Percentiles rank a stretch among this genome's conserved stretches.
Conservation (phyloP, 129 eudicot species). For the Chrysanthemum lavandulifolium region DNA sequence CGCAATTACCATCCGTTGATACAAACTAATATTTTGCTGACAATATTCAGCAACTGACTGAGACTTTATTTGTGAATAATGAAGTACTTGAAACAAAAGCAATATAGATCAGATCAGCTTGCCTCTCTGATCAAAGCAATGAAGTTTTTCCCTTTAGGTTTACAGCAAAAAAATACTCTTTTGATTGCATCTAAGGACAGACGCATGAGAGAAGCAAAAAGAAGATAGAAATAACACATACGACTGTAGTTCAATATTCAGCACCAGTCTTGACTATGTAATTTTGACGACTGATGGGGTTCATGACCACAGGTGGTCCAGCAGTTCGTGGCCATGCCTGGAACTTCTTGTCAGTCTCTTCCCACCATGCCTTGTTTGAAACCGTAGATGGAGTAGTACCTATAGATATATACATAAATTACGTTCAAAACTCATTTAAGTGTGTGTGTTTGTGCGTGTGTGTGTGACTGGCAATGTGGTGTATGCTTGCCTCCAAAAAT, state of each 20-base stretch:
- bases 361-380: conserved; percentile 72
- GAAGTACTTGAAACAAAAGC: conserved; percentile 11
- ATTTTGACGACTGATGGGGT: conserved; percentile 91
- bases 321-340: conserved; percentile 99
- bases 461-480: background rate
- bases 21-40: background rate
- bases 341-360: conserved; percentile 82
- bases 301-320: conserved; percentile 95
- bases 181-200: background rate
- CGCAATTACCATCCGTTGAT: background rate
- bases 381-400: conserved; percentile 83
- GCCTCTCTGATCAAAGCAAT: conserved; percentile 13
- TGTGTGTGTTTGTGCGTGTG: too few relatives aligned
- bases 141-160: conserved; percentile 1
- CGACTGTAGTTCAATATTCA: conserved; percentile 33
- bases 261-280: conserved; percentile 61
- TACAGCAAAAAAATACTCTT: conserved; percentile 16
- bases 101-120: conserved; percentile 15
- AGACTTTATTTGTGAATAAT: conserved; percentile 7
- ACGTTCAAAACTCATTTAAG: too few relatives aligned
- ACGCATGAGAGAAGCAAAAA: too few relatives aligned
- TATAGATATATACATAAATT: conserved; percentile 18
- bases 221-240: too few relatives aligned
- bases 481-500: conserved; percentile 67
- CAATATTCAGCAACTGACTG: background rate